Evolutionary conservation across 768 basidiomycete species (phyloP).

Genomic region (Amanita rubescens): DNA sequence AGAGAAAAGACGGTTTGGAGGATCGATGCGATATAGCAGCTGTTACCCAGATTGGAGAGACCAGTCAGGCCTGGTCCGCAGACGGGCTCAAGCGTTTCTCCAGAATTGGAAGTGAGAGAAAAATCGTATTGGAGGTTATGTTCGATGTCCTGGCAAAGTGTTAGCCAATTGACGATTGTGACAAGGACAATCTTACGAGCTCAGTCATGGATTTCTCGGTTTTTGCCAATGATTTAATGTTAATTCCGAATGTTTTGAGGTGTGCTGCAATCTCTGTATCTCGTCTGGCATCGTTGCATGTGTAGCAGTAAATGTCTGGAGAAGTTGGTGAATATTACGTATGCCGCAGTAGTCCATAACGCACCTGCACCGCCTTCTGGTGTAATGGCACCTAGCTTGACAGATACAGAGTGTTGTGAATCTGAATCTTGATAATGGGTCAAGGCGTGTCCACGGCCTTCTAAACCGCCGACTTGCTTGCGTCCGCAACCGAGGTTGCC

Average conservation of each 20-base stretch:
- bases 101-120: slow-evolving; percentile 79
- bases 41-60: slow-evolving; percentile 88
- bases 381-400: slow-evolving; percentile 95
- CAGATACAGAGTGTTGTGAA: slow-evolving; percentile 72
- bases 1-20: slow-evolving; percentile 84
- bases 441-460: slow-evolving; percentile 88
- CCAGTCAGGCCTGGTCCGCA: slow-evolving; percentile 90
- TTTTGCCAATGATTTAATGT: slow-evolving; percentile 73
- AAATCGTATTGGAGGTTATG: slow-evolving; percentile 95
- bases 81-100: slow-evolving; percentile 79
- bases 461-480: slow-evolving; percentile 69
- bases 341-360: slow-evolving; percentile 14
- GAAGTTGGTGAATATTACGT: neutral
- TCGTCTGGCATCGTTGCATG: slow-evolving; percentile 74
- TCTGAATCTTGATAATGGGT: slow-evolving; percentile 63
- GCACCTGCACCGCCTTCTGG: slow-evolving; percentile 87
- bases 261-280: slow-evolving; percentile 73
- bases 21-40: slow-evolving; percentile 97
- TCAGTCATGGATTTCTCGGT: slow-evolving; percentile 98
- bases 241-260: slow-evolving; percentile 80
- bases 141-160: slow-evolving; percentile 72
- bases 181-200: slow-evolving; percentile 43
- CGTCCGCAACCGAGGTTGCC: slow-evolving; percentile 88
- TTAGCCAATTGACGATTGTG: neutral
- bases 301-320: slow-evolving; percentile 91